Conservation (phyloP, 768 basidiomycete species). For the Peribolospora baueri region DNA sequence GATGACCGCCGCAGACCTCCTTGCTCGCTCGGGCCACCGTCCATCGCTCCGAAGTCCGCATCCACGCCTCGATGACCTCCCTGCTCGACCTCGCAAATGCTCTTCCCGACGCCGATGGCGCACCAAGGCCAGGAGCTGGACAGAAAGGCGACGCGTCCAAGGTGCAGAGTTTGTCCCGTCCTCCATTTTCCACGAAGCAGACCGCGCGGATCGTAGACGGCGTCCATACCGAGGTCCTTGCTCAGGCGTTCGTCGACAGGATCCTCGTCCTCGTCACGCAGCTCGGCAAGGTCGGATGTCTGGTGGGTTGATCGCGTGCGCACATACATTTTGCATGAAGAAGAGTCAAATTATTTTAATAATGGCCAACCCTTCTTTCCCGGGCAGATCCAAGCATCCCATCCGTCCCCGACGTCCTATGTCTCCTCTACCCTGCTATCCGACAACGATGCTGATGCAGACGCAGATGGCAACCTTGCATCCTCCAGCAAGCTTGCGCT, state of each 20-base stretch:
- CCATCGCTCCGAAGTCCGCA: too few species aligned
- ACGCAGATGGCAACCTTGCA: neutral
- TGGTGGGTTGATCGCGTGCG: conserved; percentile 30
- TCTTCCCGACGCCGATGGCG: neutral
- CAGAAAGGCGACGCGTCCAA: too few species aligned
- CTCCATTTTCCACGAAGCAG: conserved; percentile 27
- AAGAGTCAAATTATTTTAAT: neutral
- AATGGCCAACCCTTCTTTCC: neutral
- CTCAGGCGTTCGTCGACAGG: conserved; percentile 60
- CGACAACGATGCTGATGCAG: conserved; percentile 17
- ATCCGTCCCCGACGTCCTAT: conserved; percentile 35
- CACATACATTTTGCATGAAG: neutral
- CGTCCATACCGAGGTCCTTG: conserved; percentile 41
- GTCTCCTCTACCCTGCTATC: conserved; percentile 23
- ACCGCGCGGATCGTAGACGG: conserved; percentile 32
- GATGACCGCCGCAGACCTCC: too few species aligned
- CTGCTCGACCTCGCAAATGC: conserved; percentile 6
- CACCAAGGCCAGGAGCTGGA: neutral
- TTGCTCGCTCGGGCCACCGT: too few species aligned
- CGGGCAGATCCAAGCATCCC: conserved; percentile 48
- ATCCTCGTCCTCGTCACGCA: conserved; percentile 71
- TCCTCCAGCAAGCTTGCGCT: conserved; percentile 30
- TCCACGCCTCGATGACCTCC: neutral
- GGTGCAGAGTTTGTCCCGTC: neutral
- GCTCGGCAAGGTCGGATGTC: conserved; percentile 62